A percentile compares a stretch with the other conserved stretches of the same genome.
These are phyloP conservation scores for Vigna nakashimae DNA, from an alignment of 306 rosid species.

Conservation along the genomic window DNA sequence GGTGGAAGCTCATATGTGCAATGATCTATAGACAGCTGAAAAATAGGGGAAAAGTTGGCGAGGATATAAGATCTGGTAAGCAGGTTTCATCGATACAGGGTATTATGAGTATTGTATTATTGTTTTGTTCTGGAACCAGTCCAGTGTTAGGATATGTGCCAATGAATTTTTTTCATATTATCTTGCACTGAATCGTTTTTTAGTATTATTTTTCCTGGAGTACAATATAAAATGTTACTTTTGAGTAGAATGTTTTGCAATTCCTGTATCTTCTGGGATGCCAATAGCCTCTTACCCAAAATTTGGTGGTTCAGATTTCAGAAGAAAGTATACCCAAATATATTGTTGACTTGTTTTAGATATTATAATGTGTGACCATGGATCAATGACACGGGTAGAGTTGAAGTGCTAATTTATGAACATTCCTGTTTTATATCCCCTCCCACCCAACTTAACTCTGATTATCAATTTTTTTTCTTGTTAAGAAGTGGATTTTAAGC, in stretches of 20 bases:
- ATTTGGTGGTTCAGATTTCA: not conserved
- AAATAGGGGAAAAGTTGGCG: conserved; percentile 95
- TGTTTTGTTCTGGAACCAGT: conserved; percentile 29
- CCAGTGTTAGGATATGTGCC: conserved; percentile 14
- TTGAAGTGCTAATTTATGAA: conserved; percentile 6
- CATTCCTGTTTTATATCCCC: not conserved
- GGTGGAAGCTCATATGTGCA: conserved; percentile 94
- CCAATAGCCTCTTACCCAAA: conserved; percentile 10
- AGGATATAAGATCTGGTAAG: conserved; percentile 97
- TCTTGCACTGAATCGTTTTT: not conserved
- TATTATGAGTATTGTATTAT: conserved; percentile 32
- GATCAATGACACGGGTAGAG: conserved; percentile 4
- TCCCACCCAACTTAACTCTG: not conserved
- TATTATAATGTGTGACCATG: conserved; percentile 29
- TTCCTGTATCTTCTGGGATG: conserved; percentile 29
- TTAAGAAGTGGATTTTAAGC: no score
- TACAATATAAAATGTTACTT: conserved; percentile 7
- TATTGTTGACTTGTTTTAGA: not conserved
- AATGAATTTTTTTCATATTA: not conserved
- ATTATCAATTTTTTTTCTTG: conserved; percentile 3
- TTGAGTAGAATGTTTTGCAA: not conserved
- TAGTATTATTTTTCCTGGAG: conserved; percentile 10
- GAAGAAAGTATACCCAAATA: conserved; percentile 8
- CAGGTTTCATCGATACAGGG: conserved; percentile 25
- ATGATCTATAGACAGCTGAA: conserved; percentile 85